Evolutionary conservation across 2,329 filamentous ascomycete species (phyloP), one percentile per base, ranked within the genome.

Genomic region (Aotearoamyces nothofagi): DNA sequence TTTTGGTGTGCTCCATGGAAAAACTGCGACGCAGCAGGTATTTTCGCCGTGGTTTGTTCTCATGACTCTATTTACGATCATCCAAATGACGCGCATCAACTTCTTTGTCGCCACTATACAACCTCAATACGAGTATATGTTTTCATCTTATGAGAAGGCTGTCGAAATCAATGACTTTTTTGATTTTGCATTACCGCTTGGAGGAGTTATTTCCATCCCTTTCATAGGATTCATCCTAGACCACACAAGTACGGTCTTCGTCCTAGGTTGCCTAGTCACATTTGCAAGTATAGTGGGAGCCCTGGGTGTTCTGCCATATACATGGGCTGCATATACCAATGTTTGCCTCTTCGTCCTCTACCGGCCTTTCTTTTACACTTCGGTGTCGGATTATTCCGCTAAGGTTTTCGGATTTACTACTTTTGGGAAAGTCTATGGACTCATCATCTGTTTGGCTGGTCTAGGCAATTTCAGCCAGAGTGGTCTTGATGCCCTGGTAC

Each of bases 401-500:
- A 92, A 92, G 55, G 83, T 93, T 19, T 93, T 93, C 49, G 84
- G 84, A 10, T 92, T 92, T 55, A 66, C 74, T 35, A 92, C 83
- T 0, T 93, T 93, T 42, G 86, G 84, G 25, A 92, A 81, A 33
- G 83, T 94, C n/a, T 93, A 93, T 52, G 84, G 84, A 8, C 64
- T 86, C 12, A 79, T 92, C 39, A 92, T 93, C 41, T 92, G 81
- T 52, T 56, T 90, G 2, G 77, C 83, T 0, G 84, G 86, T 0
- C 51, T 93, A 1, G 65, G 84, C 45, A 92, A 92, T 53, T 86
- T 94, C 45, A 69, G 69, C 1, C 83, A 92, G 56, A 77, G 76
- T 4, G 82, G 69, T 0, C 61, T 93, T 17, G 84, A 93, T 50
- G 69, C 75, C 14, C 50, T 87, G 19, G 83, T 84, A 22, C 80